These are phyloP conservation scores for Zygnema cylindricum DNA, from an alignment of 139 green algal genomes.

Conservation along the genomic window DNA sequence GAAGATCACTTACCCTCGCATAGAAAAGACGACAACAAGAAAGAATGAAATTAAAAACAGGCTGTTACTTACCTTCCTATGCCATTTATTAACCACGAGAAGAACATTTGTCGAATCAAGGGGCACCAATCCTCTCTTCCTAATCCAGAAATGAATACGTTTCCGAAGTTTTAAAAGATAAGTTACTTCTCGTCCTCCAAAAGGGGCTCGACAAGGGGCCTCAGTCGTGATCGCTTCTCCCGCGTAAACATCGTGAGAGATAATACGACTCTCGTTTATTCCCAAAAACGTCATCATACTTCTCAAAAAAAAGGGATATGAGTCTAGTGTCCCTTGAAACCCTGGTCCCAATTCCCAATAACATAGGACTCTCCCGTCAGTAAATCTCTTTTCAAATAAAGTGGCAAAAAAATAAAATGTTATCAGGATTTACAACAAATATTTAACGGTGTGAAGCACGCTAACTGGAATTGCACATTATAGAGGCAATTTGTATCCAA, in stretches of 20 bases:
- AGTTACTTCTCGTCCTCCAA: not conserved
- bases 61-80: not conserved
- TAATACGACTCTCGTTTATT: not conserved
- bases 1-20: not conserved
- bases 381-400: no score
- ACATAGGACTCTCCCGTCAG: no score
- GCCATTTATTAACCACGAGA: constrained; percentile 23
- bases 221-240: not conserved
- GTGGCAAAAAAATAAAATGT: no score
- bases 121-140: not conserved
- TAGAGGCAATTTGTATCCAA: no score
- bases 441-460: no score
- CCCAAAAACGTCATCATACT: constrained; percentile 9
- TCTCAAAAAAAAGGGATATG: constrained; percentile 12
- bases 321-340: constrained; percentile 10
- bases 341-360: no score
- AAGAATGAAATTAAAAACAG: not conserved
- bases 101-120: not conserved
- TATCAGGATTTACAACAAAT: no score
- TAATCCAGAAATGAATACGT: not conserved
- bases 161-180: not conserved
- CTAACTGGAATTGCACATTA: no score
- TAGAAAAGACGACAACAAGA: not conserved
- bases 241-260: constrained; percentile 29
- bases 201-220: constrained; percentile 19